These are phyloP conservation scores for Rhynchosporium secalis DNA, from an alignment of 2,329 filamentous ascomycete species.

Conservation along the genomic window DNA sequence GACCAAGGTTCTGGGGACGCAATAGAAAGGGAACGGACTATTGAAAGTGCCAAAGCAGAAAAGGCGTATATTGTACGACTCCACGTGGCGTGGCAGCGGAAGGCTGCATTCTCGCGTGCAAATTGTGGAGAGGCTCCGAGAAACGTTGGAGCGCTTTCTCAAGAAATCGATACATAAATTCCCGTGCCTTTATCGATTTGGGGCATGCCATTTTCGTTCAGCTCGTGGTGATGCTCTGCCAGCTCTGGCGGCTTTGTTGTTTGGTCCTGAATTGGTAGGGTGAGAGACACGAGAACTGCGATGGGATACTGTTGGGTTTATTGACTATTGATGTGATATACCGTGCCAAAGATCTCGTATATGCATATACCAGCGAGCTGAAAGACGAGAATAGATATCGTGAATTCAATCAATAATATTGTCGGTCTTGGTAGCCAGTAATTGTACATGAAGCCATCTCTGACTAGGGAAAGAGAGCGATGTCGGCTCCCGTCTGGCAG, in stretches of 20 bases:
- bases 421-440: neutral
- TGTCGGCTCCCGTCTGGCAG: slow-evolving; percentile 4
- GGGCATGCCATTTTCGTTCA: neutral
- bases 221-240: neutral
- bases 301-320: neutral
- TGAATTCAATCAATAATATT: neutral
- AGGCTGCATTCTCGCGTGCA: neutral
- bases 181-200: neutral
- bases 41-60: neutral
- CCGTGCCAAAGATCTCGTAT: neutral
- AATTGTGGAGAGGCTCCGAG: neutral
- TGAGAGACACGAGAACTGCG: neutral
- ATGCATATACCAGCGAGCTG: slow-evolving; percentile 2
- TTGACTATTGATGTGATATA: neutral
- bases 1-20: neutral
- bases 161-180: neutral
- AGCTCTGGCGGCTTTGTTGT: neutral
- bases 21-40: neutral
- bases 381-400: neutral
- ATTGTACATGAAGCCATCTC: slow-evolving; percentile 3
- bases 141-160: neutral
- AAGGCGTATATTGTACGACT: neutral
- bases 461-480: neutral
- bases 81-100: neutral
- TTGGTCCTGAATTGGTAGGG: too few relatives aligned